Base-by-base conservation (phyloP, 768 basidiomycete genomes). In the Mycena indigotica region DNA sequence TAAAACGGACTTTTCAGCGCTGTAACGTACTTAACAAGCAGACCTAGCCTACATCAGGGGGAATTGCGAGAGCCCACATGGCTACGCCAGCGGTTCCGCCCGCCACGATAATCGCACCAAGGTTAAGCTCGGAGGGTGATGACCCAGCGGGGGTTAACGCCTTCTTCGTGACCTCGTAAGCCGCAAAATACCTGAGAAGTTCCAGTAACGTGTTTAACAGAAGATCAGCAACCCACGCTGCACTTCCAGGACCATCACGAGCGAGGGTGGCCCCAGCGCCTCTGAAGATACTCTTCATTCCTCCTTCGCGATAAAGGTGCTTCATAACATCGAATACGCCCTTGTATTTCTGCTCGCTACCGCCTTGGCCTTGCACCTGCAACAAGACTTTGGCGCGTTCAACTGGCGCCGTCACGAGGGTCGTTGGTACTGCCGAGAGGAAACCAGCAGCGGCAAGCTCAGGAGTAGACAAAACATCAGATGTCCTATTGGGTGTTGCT, bases 31-130 rank as follows among this genome's bases (percentile, higher is more conserved):
- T 4, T 15, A 45, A 17, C 15, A 46, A 6, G 32, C n/a, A 41
- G 28, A 48, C 17, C 29, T 32, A 3, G 78, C 90, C 62, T 67
- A 94, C 95, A 72, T 99, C 96, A 45, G 96, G 95, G 48, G 97
- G 97, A 64, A 99, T 97, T 24, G 93, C 96, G 65, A 98, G 80
- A 17, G 91, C 80, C 97, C 97, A 99, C 97, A 99, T 98, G 32
- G 95, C 95, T 4, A 98, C 84, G 65, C 97, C 97, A 1, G 97
- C 97, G 38, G 84, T 87, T 52, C 95, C 97, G 63, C 97, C 97
- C 51, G 96, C 94, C 53, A 95, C 57, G 63, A 98, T 89, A 65
- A 98, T 84, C 17, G 91, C 89, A 28, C 90, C 81, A 25, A 99
- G 79, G 65, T 93, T 90, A 56, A 98, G 80, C 49, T 93, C 87